Percentiles rank a stretch among this genome's conserved stretches.
Evolutionary conservation across 352 stramenopile genomes (phyloP).

Genomic region (Globisporangium camurandrum): DNA sequence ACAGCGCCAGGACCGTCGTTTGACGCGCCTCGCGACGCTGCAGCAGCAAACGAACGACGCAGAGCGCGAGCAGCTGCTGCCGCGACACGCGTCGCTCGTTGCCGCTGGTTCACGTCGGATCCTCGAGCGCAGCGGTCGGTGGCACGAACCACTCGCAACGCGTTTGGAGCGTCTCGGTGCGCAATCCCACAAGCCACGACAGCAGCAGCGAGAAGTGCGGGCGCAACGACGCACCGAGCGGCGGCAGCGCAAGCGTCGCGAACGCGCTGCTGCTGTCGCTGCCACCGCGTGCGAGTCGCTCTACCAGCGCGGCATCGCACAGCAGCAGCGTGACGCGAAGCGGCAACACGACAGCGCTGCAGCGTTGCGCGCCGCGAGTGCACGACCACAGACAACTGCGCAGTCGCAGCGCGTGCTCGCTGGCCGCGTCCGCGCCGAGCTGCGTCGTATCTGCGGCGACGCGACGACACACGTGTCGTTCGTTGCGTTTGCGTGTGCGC

Average conservation of each 20-base stretch:
- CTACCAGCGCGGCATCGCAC: constrained; percentile 37
- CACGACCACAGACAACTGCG: constrained; percentile 25
- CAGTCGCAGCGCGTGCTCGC: constrained; percentile 33
- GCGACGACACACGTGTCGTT: constrained; percentile 14
- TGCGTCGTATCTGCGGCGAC: constrained; percentile 22
- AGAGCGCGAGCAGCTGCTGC: constrained; percentile 4
- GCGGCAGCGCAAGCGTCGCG: constrained; percentile 7
- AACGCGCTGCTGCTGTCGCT: constrained; percentile 10
- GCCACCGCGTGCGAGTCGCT: constrained; percentile 40
- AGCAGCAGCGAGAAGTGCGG: constrained; percentile 11
- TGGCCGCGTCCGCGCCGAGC: constrained; percentile 24
- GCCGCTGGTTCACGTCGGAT: constrained; percentile 42
- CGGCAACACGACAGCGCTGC: constrained; percentile 16
- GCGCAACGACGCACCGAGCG: neutral
- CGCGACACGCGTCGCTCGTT: constrained; percentile 21
- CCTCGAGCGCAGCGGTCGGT: constrained; percentile 44
- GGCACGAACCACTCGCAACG: constrained; percentile 28
- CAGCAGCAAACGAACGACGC: constrained; percentile 11
- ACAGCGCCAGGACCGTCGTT: constrained; percentile 18
- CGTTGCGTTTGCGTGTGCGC: constrained; percentile 48
- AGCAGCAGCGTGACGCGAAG: constrained; percentile 22
- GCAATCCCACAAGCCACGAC: constrained; percentile 2
- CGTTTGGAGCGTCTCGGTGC: constrained; percentile 24
- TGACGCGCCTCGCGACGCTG: constrained; percentile 18
- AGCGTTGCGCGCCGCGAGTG: constrained; percentile 13